Percentiles rank a stretch among this genome's conserved stretches.
These are phyloP conservation scores for Funneliformis caledonium DNA, from an alignment of 371 early-diverging fungal genomes.

Conservation along the genomic window DNA sequence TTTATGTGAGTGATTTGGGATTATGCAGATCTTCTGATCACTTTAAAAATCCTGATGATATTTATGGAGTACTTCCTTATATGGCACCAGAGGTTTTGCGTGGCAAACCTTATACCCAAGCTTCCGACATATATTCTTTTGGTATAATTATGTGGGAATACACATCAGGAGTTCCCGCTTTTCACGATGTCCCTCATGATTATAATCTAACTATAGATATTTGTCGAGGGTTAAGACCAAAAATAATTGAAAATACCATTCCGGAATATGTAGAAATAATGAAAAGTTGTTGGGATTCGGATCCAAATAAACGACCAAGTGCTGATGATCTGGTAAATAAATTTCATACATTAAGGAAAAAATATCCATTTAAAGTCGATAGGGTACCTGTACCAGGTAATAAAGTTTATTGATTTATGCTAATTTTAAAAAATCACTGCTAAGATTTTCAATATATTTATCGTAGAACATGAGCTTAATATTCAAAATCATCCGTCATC, in stretches of 20 bases:
- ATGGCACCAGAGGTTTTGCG: slow-evolving; percentile 8
- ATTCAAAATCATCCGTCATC: neutral
- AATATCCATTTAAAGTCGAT: neutral
- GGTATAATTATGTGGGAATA: slow-evolving; percentile 18
- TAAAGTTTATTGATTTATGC: neutral
- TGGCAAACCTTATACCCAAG: neutral
- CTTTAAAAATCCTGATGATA: neutral
- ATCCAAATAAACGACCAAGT: neutral
- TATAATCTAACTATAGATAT: neutral
- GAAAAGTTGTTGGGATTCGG: neutral
- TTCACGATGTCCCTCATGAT: neutral
- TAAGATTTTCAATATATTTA: neutral
- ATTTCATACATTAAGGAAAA: neutral
- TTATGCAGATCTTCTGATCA: neutral
- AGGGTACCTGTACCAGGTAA: neutral
- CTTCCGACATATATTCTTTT: slow-evolving; percentile 10
- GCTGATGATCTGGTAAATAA: neutral
- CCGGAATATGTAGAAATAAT: neutral
- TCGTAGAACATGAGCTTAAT: neutral
- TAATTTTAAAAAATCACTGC: neutral
- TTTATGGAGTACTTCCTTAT: slow-evolving; percentile 2
- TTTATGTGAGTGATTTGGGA: slow-evolving; percentile 17
- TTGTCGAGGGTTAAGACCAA: neutral
- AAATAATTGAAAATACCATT: neutral
- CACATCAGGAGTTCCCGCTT: slow-evolving; percentile 2